Percentiles rank a stretch among this genome's conserved stretches.
Conservation (phyloP, 352 stramenopile genomes). For the Globisporangium megalacanthum region DNA sequence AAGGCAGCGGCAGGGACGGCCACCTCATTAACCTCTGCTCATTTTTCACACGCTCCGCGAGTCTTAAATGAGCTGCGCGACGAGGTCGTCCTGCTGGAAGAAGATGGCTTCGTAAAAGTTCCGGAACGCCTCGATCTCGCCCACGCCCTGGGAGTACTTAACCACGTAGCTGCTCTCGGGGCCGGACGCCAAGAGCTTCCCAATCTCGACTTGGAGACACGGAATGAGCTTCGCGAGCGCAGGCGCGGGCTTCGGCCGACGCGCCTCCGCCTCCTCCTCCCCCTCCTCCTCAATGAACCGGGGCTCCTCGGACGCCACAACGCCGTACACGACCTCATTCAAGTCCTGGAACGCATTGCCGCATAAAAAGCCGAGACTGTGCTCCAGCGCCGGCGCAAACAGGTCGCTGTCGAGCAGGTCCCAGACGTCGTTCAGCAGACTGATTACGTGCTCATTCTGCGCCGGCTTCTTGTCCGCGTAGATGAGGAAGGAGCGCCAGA, state of each 20-base stretch:
- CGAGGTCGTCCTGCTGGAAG: slow-evolving; percentile 50
- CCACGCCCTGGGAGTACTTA: slow-evolving; percentile 76
- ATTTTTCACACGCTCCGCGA: neutral
- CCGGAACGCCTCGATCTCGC: slow-evolving; percentile 76
- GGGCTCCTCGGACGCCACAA: slow-evolving; percentile 10
- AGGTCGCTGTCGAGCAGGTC: slow-evolving; percentile 76
- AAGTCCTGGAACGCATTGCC: slow-evolving; percentile 80
- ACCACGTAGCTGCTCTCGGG: slow-evolving; percentile 51
- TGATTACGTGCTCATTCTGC: slow-evolving; percentile 72
- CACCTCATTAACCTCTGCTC: too few species aligned
- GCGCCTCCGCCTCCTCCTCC: slow-evolving; percentile 28
- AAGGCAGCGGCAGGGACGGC: neutral
- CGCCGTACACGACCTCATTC: slow-evolving; percentile 65
- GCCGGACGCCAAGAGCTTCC: slow-evolving; percentile 53
- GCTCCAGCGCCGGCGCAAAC: slow-evolving; percentile 63
- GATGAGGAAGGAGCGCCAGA: slow-evolving; percentile 70
- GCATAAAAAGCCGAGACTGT: slow-evolving; percentile 68
- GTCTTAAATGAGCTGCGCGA: slow-evolving; percentile 31
- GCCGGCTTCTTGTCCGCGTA: slow-evolving; percentile 63
- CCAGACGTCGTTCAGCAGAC: slow-evolving; percentile 77
- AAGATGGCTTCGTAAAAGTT: slow-evolving; percentile 83
- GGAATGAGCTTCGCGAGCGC: slow-evolving; percentile 78
- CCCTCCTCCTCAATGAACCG: slow-evolving; percentile 20
- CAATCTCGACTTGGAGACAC: slow-evolving; percentile 63
- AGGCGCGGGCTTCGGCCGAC: slow-evolving; percentile 38